phyloP scores from a whole-genome alignment of 805 yeast genomes.

The Ogataea paraovalis region DNA sequence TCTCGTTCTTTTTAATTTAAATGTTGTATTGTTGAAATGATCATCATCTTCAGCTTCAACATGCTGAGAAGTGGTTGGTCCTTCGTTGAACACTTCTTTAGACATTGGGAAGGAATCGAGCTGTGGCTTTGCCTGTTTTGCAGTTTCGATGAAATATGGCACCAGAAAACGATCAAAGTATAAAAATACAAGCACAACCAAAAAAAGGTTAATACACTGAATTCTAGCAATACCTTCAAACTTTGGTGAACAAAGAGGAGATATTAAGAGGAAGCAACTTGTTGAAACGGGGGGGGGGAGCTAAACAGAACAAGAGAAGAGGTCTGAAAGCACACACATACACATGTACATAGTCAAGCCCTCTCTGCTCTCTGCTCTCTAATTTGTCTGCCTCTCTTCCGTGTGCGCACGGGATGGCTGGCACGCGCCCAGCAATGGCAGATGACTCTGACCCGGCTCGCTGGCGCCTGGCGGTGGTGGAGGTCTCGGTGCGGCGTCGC shows the following conservation, averaged over 20 bases:
- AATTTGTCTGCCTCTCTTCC: slow-evolving; percentile 1
- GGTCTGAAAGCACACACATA: not conserved
- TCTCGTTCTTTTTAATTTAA: slow-evolving; percentile 74
- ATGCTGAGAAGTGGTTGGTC: slow-evolving; percentile 61
- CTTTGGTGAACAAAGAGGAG: not conserved
- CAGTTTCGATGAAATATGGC: not conserved
- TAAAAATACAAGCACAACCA: too few relatives aligned
- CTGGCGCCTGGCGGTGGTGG: not conserved
- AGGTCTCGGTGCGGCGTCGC: too few relatives aligned
- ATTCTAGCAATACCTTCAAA: too few relatives aligned
- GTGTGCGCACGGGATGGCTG: not conserved
- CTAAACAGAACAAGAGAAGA: not conserved
- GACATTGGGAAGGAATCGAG: slow-evolving; percentile 15
- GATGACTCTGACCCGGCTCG: not conserved
- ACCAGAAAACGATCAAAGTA: not conserved
- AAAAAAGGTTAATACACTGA: too few relatives aligned
- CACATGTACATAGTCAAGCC: not conserved
- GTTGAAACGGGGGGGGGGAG: too few relatives aligned
- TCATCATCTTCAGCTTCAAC: slow-evolving; percentile 69
- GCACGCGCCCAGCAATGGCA: not conserved
- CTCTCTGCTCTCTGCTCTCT: not conserved
- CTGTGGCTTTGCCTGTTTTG: too few relatives aligned
- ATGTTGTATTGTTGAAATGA: slow-evolving; percentile 66
- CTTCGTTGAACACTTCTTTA: slow-evolving; percentile 44
- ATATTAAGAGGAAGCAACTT: not conserved